Evolutionary conservation across 1,284 basidiomycete species (phyloP), one percentile per base, ranked within the genome.

Genomic region (Ganoderma meredithae): DNA sequence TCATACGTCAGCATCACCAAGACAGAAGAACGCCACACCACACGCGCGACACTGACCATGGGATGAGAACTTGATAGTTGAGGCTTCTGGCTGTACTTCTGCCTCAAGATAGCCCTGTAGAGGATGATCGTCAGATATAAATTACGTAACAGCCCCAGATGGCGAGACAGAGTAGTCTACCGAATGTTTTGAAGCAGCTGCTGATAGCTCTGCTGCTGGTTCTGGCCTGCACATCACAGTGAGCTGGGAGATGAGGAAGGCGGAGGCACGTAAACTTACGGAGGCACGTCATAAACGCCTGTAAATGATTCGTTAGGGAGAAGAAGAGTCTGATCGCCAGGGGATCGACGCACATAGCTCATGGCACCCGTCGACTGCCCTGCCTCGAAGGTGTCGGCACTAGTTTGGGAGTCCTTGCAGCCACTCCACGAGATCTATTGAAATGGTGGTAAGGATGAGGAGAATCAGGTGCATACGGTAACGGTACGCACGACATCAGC

Each of bases 361-460:
- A 96, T 96, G 1, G 95, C 95, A 59, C 96, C 97, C 1, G 95
- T 96, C 6, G 92, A 95, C 65, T 86, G 83, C 1, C 95, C 95
- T 6, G 88, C 88, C 79, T 96, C 94, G 63, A 85, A 83, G 0
- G 95, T 92, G 77, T 98, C 96, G 17, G 96, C 96, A 75, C 93
- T 95, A 12, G 96, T 98, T 81, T 98, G 96, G 13, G 89, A 88
- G 77, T 98, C 96, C 77, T 95, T 96, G 81, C 96, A 97, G 7
- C 96, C 97, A 74, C 92, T 93, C 88, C 91, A 96, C 13, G 89
- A 90, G 40, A 94, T 91, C 85, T 87, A 13, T 64, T 49, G 2
- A 25, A 47, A 40, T 13, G 5, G 44, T 25, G 39, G 40, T 44
- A 63, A 53, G 12, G n/a, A 63, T 19, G 49, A 41, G 40, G 39